phyloP scores from a whole-genome alignment of 345 rosid species.

The Populus alba region DNA sequence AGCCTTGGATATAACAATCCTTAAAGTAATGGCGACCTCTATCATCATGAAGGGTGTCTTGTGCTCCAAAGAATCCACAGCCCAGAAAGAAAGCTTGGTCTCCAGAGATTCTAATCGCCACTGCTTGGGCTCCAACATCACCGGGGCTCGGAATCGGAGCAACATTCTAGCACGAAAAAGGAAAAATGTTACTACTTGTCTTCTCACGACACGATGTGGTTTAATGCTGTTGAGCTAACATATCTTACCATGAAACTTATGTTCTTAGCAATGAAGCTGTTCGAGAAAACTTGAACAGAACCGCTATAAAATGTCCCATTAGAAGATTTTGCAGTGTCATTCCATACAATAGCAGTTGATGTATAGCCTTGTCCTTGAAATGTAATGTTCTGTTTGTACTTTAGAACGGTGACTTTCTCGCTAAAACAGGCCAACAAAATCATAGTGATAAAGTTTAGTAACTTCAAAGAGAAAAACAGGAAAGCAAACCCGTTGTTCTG shows the following conservation, averaged over 20 bases:
- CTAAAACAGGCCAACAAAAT: conserved; percentile 24
- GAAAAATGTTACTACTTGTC: neutral
- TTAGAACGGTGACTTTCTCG: conserved; percentile 69
- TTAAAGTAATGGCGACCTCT: conserved; percentile 82
- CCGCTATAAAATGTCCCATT: conserved; percentile 73
- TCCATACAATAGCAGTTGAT: conserved; percentile 83
- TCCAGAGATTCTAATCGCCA: conserved; percentile 70
- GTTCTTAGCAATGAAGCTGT: conserved; percentile 72
- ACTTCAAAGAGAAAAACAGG: neutral
- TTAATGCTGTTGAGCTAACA: neutral
- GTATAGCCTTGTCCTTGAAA: conserved; percentile 88
- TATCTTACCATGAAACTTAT: conserved; percentile 83
- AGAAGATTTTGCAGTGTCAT: conserved; percentile 74
- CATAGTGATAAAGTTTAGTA: neutral
- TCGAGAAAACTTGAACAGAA: conserved; percentile 74
- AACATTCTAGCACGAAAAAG: conserved; percentile 42
- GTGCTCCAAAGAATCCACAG: conserved; percentile 96
- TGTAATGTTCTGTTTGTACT: conserved; percentile 68
- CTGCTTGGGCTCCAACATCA: conserved; percentile 76
- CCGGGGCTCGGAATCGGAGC: conserved; percentile 87
- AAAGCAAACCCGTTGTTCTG: no score
- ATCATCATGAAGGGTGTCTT: conserved; percentile 94
- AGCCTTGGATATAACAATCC: conserved; percentile 91
- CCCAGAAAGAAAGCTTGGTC: conserved; percentile 73
- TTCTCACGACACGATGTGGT: neutral